A percentile compares a stretch with the other conserved stretches of the same genome.
phyloP scores from a whole-genome alignment of 768 basidiomycete genomes.

The Agaricus subrufescens region DNA sequence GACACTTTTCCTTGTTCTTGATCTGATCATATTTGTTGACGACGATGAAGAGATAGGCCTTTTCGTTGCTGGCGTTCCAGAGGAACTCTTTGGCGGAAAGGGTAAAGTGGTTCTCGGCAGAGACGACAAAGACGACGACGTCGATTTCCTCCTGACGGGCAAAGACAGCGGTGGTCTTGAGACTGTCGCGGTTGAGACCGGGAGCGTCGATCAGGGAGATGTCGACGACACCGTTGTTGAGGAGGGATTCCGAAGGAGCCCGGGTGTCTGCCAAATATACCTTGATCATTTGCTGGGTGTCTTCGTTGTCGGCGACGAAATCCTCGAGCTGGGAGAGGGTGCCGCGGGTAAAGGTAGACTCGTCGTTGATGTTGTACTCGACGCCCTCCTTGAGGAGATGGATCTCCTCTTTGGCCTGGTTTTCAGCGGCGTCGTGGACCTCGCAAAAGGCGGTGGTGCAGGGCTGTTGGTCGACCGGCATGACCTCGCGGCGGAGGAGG shows the following conservation, averaged over 20 bases:
- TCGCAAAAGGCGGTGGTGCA: constrained; percentile 97
- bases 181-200: constrained; percentile 90
- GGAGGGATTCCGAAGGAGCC: constrained; percentile 73
- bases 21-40: constrained; percentile 98
- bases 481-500: constrained; percentile 81
- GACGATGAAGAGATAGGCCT: constrained; percentile 96
- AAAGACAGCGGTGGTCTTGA: constrained; percentile 94
- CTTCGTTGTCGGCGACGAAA: constrained; percentile 73
- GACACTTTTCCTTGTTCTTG: constrained; percentile 91
- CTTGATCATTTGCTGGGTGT: constrained; percentile 72
- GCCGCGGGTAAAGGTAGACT: constrained; percentile 70
- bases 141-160: constrained; percentile 97
- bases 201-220: constrained; percentile 99
- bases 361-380: constrained; percentile 65
- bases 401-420: constrained; percentile 76
- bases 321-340: constrained; percentile 68
- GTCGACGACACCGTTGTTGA: constrained; percentile 94
- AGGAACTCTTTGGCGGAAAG: constrained; percentile 94
- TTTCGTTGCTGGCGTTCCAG: constrained; percentile 89
- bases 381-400: constrained; percentile 72
- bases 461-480: constrained; percentile 98
- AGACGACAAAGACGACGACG: constrained; percentile 96
- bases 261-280: constrained; percentile 85
- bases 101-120: constrained; percentile 98
- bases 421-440: constrained; percentile 86